Evolutionary conservation across 345 rosid genomes (phyloP).

Genomic region (Citrus sinensis): DNA sequence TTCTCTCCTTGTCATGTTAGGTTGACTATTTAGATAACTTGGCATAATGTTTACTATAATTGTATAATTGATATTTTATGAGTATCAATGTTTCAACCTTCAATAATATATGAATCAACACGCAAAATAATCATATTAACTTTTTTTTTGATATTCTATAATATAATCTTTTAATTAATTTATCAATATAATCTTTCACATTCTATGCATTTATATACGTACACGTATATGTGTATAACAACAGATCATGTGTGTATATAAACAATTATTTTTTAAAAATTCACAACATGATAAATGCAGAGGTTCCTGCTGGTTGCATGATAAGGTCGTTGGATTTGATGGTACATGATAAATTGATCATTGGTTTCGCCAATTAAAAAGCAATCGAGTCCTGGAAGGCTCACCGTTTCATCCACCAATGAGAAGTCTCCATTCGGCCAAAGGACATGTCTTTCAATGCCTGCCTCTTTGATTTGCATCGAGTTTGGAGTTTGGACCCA

Average conservation of each 20-base stretch:
- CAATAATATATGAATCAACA: not conserved
- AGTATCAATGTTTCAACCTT: not conserved
- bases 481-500: slow-evolving; percentile 10
- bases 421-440: not conserved
- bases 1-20: not conserved
- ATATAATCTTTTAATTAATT: not conserved
- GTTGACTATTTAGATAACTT: not conserved
- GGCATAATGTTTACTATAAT: too few relatives aligned
- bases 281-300: not conserved
- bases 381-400: not conserved
- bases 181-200: not conserved
- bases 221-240: too few relatives aligned
- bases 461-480: slow-evolving; percentile 10
- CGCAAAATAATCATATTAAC: too few relatives aligned
- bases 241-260: too few relatives aligned
- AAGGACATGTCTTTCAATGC: slow-evolving; percentile 17
- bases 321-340: not conserved
- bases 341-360: not conserved
- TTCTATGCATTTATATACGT: not conserved
- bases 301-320: not conserved
- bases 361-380: not conserved
- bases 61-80: not conserved
- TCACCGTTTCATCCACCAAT: not conserved
- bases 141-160: too few relatives aligned
- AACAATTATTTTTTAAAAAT: not conserved